phyloP scores from a whole-genome alignment of 2,329 filamentous ascomycete species.

The Hirsutella rhossiliensis region DNA sequence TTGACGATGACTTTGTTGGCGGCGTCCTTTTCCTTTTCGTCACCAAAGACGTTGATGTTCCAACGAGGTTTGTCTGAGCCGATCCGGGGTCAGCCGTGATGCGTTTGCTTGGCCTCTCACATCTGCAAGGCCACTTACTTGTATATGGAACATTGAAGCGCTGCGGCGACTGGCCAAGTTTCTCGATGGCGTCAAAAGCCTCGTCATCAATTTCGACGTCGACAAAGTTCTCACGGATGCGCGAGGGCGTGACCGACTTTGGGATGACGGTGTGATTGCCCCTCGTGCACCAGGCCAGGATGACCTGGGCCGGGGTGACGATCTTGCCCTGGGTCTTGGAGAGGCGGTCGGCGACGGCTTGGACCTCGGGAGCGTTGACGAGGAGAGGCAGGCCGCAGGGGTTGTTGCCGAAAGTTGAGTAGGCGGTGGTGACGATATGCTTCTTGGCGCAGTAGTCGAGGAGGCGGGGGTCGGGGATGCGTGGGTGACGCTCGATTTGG shows the following conservation, averaged over 20 bases:
- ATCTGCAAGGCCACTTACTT: slow-evolving; percentile 18
- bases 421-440: slow-evolving; percentile 54
- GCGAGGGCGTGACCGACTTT: slow-evolving; percentile 56
- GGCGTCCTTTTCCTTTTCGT: slow-evolving; percentile 38
- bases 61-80: slow-evolving; percentile 35
- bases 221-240: slow-evolving; percentile 60
- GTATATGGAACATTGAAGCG: slow-evolving; percentile 33
- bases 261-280: slow-evolving; percentile 61
- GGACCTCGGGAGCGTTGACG: slow-evolving; percentile 43
- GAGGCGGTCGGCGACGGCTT: slow-evolving; percentile 39
- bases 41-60: slow-evolving; percentile 44
- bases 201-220: slow-evolving; percentile 48
- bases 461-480: slow-evolving; percentile 43
- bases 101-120: too few species aligned
- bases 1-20: slow-evolving; percentile 32
- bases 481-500: slow-evolving; percentile 59
- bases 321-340: slow-evolving; percentile 19
- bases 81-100: neutral
- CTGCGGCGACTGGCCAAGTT: slow-evolving; percentile 40
- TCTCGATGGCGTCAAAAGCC: slow-evolving; percentile 48
- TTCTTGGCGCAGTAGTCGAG: slow-evolving; percentile 49
- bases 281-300: slow-evolving; percentile 46
- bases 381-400: slow-evolving; percentile 33
- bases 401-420: slow-evolving; percentile 45
- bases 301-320: slow-evolving; percentile 30